Evolutionary conservation across 345 rosid species (phyloP).

Genomic region (Lepidium sativum): DNA sequence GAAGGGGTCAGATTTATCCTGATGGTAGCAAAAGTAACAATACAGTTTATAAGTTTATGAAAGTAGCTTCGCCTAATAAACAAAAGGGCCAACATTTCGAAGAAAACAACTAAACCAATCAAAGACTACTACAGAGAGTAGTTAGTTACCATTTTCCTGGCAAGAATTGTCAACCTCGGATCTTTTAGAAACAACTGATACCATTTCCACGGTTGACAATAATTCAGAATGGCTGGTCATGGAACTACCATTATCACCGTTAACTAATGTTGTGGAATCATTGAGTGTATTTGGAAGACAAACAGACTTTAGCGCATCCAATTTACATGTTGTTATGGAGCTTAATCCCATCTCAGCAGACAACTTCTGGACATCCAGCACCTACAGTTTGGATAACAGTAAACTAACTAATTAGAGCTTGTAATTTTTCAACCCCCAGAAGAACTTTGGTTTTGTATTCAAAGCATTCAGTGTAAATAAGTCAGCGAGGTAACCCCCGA

Average conservation of each 20-base stretch:
- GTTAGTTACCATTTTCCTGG: constrained; percentile 36
- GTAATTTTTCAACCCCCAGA: not conserved
- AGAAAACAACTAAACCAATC: not conserved
- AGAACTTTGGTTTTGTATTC: not conserved
- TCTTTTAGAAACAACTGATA: constrained; percentile 25
- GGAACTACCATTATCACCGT: constrained; percentile 17
- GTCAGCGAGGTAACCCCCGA: not conserved
- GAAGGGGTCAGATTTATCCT: too few relatives aligned
- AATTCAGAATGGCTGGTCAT: constrained; percentile 28
- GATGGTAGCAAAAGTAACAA: too few relatives aligned
- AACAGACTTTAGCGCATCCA: constrained; percentile 91
- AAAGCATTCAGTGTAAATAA: not conserved
- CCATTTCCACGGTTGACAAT: constrained; percentile 21
- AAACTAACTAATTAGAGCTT: not conserved
- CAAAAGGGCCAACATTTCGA: not conserved
- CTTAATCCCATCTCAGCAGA: constrained; percentile 82
- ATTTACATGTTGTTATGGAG: constrained; percentile 68
- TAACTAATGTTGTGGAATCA: constrained; percentile 18
- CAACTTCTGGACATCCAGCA: constrained; percentile 65
- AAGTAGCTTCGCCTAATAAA: not conserved
- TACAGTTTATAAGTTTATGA: too few relatives aligned
- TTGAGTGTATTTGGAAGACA: constrained; percentile 34
- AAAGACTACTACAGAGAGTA: not conserved
- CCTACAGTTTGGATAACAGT: constrained; percentile 30
- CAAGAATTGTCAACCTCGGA: constrained; percentile 22